Evolutionary conservation across 441 rosid species (phyloP), one percentile per base, ranked within the genome.

Genomic region (Croton setiger): DNA sequence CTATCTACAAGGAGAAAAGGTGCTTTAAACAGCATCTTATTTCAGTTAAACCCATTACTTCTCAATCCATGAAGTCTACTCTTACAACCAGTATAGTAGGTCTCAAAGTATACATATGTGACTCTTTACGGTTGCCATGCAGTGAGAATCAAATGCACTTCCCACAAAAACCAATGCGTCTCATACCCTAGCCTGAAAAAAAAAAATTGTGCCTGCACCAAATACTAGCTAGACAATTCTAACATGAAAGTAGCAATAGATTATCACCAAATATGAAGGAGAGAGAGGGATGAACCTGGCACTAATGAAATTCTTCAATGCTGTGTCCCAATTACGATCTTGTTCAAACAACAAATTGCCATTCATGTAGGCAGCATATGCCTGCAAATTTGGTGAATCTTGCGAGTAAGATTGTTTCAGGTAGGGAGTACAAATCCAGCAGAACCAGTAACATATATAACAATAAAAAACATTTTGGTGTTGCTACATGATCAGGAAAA

Each of bases 331-430:
- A 75, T 85, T 96, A 73, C 83, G 81, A 75, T 96, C 99, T 85
- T 96, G 97, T 84, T 96, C 99, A 79, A 96, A 96, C 84, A 96
- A 78, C 75, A 96, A 79, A 79, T 70, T 90, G 66, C 94, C 99
- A 84, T 93, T 88, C 98, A 93, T 96, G 78, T 91, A 96, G 71
- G 97, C 90, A 14, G 94, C 93, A 81, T 96, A 96, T 76, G 97
- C 98, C 97, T 96, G 80, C 61, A 77, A 68, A 75, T 17, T 58
- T 62, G 41, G 47, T 49, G 62, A 74, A 15, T 13, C n/a, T 33
- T 49, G 68, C 44, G 36, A 21, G 51, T 51, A 55, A 39, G 7
- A 64, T 64, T 3, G 18, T 15, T 63, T 35, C 61, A 45, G 56
- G 36, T 18, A 74, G 20, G 54, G 17, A 53, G 48, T 31, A 41